Evolutionary conservation across 805 yeast genomes (phyloP), one percentile per base, ranked within the genome.

Genomic region (Candida ascalaphidarum): DNA sequence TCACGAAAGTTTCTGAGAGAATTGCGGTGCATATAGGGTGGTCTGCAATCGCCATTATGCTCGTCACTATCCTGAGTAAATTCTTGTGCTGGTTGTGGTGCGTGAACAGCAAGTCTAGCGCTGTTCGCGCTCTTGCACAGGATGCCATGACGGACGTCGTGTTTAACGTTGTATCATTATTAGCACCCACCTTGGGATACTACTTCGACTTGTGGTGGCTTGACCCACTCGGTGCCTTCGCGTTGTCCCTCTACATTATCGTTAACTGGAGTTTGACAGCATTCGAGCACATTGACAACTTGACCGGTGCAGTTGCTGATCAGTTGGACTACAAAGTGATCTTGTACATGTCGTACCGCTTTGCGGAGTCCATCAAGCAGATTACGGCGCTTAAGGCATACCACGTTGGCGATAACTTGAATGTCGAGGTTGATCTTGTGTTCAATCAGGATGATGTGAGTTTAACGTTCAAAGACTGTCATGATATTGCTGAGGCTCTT

Each of bases 111-210:
- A 55, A 65, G 11, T 77, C 84, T 11, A 69, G 79, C 11, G 74
- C 86, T 0, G 78, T 82, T 2, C 80, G 75, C 44, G 94, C 94
- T 0, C 57, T 81, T 31, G 83, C 88, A 2, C 89, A 81, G 50
- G 94, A 82, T 52, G 92, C 92, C 0, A 62, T 68, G 52, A 81
- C 88, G 1, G 94, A 82, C 50, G 70, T 81, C 18, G 67, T 81
- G 3, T 81, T 81, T 61, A 82, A 82, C 54, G 43, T 66, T 1
- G 78, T 79, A 23, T 81, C 92, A 1, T 65, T 82, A 15, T 35
- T 81, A 11, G 79, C 81, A 64, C 94, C 94, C 1, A 36, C 77
- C 0, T 23, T 68, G 1, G 89, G 89, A 2, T 56, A 63, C 30
- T 40, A 48, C n/a, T 48, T 67, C 11, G 49, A 65, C 12, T 41